A percentile compares a stretch with the other conserved stretches of the same genome.
Evolutionary conservation across 768 basidiomycete genomes (phyloP).

Genomic region (Auriscalpium vulgare): DNA sequence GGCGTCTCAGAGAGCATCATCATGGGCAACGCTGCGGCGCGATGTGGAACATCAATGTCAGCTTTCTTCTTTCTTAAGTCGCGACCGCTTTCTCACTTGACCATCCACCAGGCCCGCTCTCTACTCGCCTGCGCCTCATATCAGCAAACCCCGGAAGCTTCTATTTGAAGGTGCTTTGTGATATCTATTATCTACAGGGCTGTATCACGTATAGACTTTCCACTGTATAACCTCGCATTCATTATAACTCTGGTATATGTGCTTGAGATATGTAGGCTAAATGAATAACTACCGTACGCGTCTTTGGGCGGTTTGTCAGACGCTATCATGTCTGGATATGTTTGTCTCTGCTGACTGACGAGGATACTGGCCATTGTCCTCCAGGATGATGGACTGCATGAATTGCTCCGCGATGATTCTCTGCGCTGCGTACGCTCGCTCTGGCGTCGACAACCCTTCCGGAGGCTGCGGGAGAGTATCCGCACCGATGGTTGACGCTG

Average conservation of each 20-base stretch:
- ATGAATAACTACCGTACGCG: no score
- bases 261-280: no score
- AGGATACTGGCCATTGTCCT: not conserved
- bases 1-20: conserved; percentile 99
- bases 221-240: no score
- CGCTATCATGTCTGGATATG: no score
- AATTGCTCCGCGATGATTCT: not conserved
- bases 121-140: conserved; percentile 26
- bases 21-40: conserved; percentile 94
- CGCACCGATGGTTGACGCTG: not conserved
- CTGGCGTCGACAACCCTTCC: not conserved
- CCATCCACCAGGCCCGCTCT: conserved; percentile 29
- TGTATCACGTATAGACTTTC: no score
- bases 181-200: not conserved
- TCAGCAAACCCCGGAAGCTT: conserved; percentile 30
- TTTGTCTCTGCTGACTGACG: no score
- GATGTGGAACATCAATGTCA: conserved; percentile 91
- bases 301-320: no score
- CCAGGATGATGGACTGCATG: not conserved
- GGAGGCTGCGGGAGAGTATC: not conserved
- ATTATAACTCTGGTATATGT: no score
- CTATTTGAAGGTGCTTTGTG: conserved; percentile 32
- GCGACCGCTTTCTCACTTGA: not conserved
- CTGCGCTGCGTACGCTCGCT: not conserved
- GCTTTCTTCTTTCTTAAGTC: conserved; percentile 18